Percentiles rank a stretch among this genome's conserved stretches.
phyloP scores from a whole-genome alignment of 805 yeast species.

The Ogataea corticis region DNA sequence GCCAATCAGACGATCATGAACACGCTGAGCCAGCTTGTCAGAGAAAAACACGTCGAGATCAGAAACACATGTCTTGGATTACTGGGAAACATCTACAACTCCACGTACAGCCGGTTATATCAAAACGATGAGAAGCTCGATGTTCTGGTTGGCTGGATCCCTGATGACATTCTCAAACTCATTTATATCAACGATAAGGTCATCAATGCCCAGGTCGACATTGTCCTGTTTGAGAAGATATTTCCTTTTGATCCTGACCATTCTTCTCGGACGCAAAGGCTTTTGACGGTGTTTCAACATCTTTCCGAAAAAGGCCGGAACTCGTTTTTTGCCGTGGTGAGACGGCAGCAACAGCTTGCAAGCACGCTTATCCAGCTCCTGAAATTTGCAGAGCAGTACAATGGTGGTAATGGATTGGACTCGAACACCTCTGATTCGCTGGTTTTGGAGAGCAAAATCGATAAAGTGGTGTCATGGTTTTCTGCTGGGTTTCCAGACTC shows the following conservation, averaged over 20 bases:
- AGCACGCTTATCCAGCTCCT: conserved; percentile 51
- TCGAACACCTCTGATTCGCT: conserved; percentile 22
- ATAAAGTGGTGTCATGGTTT: conserved; percentile 64
- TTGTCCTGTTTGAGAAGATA: conserved; percentile 56
- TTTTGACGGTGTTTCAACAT: conserved; percentile 47
- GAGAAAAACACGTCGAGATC: conserved; percentile 70
- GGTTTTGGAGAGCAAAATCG: conserved; percentile 37
- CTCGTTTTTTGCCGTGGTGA: conserved; percentile 68
- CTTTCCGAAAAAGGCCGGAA: conserved; percentile 59
- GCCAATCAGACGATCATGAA: conserved; percentile 48
- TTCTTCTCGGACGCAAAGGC: conserved; percentile 49
- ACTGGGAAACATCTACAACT: conserved; percentile 56
- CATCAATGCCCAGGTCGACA: conserved; percentile 68
- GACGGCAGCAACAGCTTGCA: conserved; percentile 64
- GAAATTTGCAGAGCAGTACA: conserved; percentile 47
- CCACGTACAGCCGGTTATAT: conserved; percentile 37
- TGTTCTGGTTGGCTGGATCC: conserved; percentile 50
- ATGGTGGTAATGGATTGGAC: conserved; percentile 30
- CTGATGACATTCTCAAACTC: conserved; percentile 62
- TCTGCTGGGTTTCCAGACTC: conserved; percentile 54
- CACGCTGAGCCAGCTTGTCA: conserved; percentile 59
- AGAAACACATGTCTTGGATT: conserved; percentile 59
- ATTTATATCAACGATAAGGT: conserved; percentile 71
- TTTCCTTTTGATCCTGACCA: conserved; percentile 52
- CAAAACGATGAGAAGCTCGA: conserved; percentile 32